A percentile compares a stretch with the other conserved stretches of the same genome.
phyloP scores from a whole-genome alignment of 371 early-diverging fungal species.

The Mucor sp. region DNA sequence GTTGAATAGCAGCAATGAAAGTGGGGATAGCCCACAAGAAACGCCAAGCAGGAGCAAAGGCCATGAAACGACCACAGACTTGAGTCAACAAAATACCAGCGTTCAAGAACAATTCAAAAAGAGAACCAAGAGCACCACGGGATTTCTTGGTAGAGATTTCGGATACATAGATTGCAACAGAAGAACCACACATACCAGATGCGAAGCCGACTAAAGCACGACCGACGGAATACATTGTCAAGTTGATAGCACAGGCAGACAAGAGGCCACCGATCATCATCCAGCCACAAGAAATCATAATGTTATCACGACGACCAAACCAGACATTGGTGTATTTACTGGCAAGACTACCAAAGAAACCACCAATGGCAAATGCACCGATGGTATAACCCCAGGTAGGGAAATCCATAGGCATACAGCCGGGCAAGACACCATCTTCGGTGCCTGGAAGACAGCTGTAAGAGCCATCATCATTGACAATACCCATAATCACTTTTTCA shows the following conservation, averaged over 20 bases:
- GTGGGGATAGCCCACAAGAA: slow-evolving; percentile 61
- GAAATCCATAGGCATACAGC: slow-evolving; percentile 47
- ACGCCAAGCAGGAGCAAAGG: slow-evolving; percentile 68
- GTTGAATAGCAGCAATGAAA: slow-evolving; percentile 68
- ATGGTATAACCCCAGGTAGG: slow-evolving; percentile 49
- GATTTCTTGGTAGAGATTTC: slow-evolving; percentile 79
- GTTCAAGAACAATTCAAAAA: slow-evolving; percentile 65
- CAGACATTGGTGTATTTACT: slow-evolving; percentile 41
- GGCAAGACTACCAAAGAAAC: slow-evolving; percentile 45
- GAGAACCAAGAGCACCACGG: slow-evolving; percentile 72
- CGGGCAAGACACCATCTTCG: slow-evolving; percentile 27
- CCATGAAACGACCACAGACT: slow-evolving; percentile 63
- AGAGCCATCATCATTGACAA: slow-evolving; percentile 16
- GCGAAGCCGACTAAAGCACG: slow-evolving; percentile 87
- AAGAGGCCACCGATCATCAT: slow-evolving; percentile 43
- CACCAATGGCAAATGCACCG: slow-evolving; percentile 49
- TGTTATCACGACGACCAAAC: slow-evolving; percentile 44
- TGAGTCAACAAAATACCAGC: slow-evolving; percentile 77
- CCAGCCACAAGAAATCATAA: slow-evolving; percentile 40
- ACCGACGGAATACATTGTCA: slow-evolving; percentile 64
- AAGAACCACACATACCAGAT: slow-evolving; percentile 68
- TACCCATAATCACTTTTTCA: slow-evolving; percentile 33
- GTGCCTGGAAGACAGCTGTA: slow-evolving; percentile 32
- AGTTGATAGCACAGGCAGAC: slow-evolving; percentile 40
- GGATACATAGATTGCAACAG: slow-evolving; percentile 72